Evolutionary conservation across 169 alveolate species (phyloP), one percentile per base, ranked within the genome.

Genomic region (Plasmodium coatneyi): DNA sequence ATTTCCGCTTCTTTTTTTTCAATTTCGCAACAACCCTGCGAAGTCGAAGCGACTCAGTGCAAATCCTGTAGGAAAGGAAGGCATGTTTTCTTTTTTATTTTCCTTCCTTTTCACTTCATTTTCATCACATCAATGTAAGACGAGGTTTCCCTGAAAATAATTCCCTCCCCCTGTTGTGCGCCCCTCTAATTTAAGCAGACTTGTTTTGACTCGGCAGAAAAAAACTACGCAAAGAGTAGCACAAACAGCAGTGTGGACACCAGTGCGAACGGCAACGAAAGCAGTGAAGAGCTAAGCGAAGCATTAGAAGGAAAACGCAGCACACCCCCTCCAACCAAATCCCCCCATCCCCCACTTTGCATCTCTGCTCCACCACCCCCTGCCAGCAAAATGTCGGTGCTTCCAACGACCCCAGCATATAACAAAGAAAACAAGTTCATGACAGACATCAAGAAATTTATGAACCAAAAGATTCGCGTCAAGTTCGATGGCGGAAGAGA

Each of bases 401-500:
- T 80, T 72, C 90, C 90, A 41, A 76, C 86, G 25, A 60, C 80
- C 70, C 66, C 90, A 81, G 74, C 83, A 92, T 43, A 92, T 30
- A 81, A 91, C 46, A 95, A 95, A 80, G 98, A 97, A 72, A 96
- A 95, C 70, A 96, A 96, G 87, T 96, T 97, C 90, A 97, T 97
- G 82, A 95, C 96, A 71, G 97, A 97, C 94, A 95, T 97, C 32
- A 93, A 96, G 82, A 94, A 92, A 74, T 97, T 95, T 79, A 95
- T 97, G 82, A 97, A 97, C 96, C 96, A 96, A 92, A 92, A 95
- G 92, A 97, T 97, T 66, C 95, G 97, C 89, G 98, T 97, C 52
- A 97, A 97, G 66, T 97, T 97, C 92, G 95, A 96, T 71, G 98
- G 98, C 22, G 98, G 98, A 10, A 84, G 98, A 66, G 98, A 97